Evolutionary conservation across 148 eudicot species (phyloP).

Genomic region (Heliosperma pusillum): DNA sequence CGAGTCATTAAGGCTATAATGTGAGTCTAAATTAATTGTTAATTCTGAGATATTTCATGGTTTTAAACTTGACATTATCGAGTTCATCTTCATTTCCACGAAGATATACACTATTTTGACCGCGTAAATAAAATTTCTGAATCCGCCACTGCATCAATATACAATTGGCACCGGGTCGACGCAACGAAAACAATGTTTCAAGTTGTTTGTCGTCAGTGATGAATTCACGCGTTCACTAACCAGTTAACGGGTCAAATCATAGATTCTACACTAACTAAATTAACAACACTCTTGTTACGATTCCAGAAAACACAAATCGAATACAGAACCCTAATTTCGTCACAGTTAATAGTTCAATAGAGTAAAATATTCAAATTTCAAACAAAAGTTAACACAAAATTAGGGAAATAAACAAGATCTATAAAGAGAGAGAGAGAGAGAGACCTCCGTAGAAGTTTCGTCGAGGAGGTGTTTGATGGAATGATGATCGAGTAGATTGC

Average conservation of each 20-base stretch:
- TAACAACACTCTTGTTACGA: not conserved
- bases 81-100: not conserved
- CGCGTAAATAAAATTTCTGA: not conserved
- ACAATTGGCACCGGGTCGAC: too few species aligned
- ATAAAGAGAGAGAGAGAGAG: not conserved
- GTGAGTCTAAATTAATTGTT: not conserved
- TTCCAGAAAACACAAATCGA: not conserved
- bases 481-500: conserved; percentile 68
- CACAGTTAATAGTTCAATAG: not conserved
- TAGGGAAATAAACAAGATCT: not conserved
- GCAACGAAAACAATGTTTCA: not conserved
- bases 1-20: not conserved
- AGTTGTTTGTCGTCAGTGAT: not conserved
- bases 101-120: too few species aligned
- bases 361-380: not conserved
- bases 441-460: conserved; percentile 69
- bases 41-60: not conserved
- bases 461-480: conserved; percentile 80
- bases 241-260: not conserved
- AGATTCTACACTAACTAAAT: not conserved
- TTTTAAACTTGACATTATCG: not conserved
- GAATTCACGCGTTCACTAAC: conserved; percentile 1
- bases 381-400: not conserved
- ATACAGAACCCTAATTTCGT: not conserved
- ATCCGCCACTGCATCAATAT: not conserved